Evolutionary conservation across 805 yeast genomes (phyloP).

Genomic region (Metschnikowia matae): DNA sequence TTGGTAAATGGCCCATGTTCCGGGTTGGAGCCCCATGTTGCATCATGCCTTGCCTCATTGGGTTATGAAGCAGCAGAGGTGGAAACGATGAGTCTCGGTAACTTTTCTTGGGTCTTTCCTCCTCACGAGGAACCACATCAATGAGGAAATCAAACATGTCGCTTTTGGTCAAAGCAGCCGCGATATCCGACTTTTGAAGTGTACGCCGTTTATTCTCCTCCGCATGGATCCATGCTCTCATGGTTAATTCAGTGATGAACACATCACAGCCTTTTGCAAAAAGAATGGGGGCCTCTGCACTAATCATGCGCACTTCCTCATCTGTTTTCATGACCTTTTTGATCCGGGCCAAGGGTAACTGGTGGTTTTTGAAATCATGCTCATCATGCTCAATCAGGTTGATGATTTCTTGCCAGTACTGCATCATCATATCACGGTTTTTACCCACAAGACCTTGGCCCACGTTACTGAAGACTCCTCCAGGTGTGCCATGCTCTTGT

Average conservation of each 20-base stretch:
- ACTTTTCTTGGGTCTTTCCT: conserved; percentile 53
- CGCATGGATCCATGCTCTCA: conserved; percentile 99
- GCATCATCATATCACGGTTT: conserved; percentile 85
- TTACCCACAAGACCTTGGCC: conserved; percentile 54
- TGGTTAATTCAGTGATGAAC: conserved; percentile 92
- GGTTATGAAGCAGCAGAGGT: conserved; percentile 11
- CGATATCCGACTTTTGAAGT: conserved; percentile 88
- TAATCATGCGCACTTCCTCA: conserved; percentile 94
- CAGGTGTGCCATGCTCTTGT: conserved; percentile 39
- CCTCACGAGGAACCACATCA: conserved; percentile 92
- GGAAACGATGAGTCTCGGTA: conserved; percentile 23
- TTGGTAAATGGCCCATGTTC: background rate
- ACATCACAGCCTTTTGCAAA: conserved; percentile 98
- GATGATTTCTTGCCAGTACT: conserved; percentile 96
- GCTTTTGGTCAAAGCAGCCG: conserved; percentile 88
- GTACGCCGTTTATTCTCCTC: conserved; percentile 95
- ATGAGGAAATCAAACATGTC: conserved; percentile 97
- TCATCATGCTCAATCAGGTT: conserved; percentile 85
- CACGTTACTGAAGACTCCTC: conserved; percentile 78
- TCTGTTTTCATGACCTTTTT: conserved; percentile 98
- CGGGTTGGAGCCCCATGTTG: background rate
- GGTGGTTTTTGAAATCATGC: conserved; percentile 91
- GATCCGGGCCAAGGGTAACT: conserved; percentile 90
- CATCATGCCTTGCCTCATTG: conserved; percentile 13
- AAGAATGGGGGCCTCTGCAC: conserved; percentile 96